Evolutionary conservation across 73 alveolate species (phyloP).

Genomic region (Tetrahymena malaccensis): DNA sequence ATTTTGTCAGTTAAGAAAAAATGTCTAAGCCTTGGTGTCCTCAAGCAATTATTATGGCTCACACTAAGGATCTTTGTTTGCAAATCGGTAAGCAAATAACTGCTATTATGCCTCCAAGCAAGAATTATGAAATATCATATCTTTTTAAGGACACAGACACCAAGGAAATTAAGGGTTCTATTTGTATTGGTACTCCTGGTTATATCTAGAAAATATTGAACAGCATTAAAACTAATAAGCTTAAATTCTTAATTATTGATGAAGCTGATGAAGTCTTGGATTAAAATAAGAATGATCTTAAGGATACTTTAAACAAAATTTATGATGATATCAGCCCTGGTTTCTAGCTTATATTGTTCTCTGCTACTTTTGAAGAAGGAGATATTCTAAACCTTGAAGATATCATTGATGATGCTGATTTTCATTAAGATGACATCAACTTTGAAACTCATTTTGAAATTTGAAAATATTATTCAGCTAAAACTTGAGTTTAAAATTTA

Average conservation of each 20-base stretch:
- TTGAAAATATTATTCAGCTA: neutral
- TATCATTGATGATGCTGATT: neutral
- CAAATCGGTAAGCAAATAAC: neutral
- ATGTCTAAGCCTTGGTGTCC: neutral
- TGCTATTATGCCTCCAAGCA: neutral
- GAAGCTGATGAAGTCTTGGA: neutral
- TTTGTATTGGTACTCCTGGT: neutral
- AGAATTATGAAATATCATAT: neutral
- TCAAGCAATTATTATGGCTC: neutral
- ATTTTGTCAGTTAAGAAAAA: neutral
- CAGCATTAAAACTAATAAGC: neutral
- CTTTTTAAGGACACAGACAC: neutral
- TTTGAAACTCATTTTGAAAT: neutral
- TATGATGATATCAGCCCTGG: neutral
- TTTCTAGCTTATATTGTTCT: neutral
- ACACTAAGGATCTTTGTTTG: neutral
- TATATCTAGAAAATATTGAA: neutral
- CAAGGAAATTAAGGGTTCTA: neutral
- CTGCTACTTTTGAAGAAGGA: neutral
- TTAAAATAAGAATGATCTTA: neutral
- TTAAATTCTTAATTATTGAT: neutral
- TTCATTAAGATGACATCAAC: neutral
- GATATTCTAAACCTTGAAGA: neutral
- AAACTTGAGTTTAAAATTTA: too few relatives aligned
- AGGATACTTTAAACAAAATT: neutral